Conservation (phyloP, 2,329 filamentous ascomycete genomes). For the Metarhizium sp. region DNA sequence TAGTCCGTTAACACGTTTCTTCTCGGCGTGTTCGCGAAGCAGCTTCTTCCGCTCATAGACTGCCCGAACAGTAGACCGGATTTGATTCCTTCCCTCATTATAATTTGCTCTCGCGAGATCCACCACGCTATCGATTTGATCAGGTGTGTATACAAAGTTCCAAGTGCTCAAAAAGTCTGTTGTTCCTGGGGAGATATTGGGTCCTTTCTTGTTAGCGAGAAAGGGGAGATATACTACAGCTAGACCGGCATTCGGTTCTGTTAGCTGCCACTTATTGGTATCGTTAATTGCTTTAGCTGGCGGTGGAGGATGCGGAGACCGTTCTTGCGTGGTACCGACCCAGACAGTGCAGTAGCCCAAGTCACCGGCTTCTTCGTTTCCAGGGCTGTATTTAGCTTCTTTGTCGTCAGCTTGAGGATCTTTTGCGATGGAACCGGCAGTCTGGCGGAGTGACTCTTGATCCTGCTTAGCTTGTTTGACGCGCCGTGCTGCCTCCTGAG, state of each 20-base stretch:
- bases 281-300: conserved; percentile 47
- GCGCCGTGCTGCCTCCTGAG: conserved; percentile 53
- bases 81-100: conserved; percentile 68
- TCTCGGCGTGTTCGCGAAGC: conserved; percentile 46
- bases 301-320: conserved; percentile 43
- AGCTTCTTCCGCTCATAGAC: conserved; percentile 90
- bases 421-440: conserved; percentile 15
- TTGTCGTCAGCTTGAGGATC: conserved; percentile 15
- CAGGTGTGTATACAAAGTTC: conserved; percentile 94
- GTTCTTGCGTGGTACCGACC: conserved; percentile 78
- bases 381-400: conserved; percentile 29
- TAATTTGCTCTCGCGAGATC: conserved; percentile 80
- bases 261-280: conserved; percentile 55
- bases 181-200: conserved; percentile 71
- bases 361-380: conserved; percentile 42
- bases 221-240: conserved; percentile 87
- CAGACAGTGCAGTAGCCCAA: conserved; percentile 91
- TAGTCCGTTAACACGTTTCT: conserved; percentile 14
- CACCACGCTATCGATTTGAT: conserved; percentile 81
- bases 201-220: conserved; percentile 69
- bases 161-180: conserved; percentile 89
- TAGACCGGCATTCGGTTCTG: conserved; percentile 72
- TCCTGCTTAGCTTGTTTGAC: conserved; percentile 49
- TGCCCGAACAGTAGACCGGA: conserved; percentile 68
- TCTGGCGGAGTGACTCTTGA: conserved; percentile 23